A percentile compares a stretch with the other conserved stretches of the same genome.
Evolutionary conservation across 148 eudicot species (phyloP).

Genomic region (Diospyros kaki): DNA sequence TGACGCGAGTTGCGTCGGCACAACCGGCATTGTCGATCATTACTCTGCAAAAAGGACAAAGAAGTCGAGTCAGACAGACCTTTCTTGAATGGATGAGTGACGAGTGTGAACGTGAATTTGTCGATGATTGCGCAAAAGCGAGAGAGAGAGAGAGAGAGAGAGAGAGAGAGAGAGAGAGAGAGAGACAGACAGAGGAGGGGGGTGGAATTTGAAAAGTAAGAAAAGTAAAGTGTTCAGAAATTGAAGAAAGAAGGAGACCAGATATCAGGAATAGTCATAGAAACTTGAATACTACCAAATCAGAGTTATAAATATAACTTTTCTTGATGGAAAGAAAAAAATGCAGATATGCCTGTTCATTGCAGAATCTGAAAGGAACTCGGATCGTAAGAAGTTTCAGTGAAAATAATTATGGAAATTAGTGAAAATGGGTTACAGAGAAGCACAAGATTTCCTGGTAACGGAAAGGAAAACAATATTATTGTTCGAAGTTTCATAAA

Average conservation of each 20-base stretch:
- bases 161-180: too few relatives aligned
- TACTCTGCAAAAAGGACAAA: conserved; percentile 43
- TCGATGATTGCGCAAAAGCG: conserved; percentile 13
- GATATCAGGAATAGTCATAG: too few relatives aligned
- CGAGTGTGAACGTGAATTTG: conserved; percentile 5
- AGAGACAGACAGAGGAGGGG: background rate
- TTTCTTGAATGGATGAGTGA: conserved; percentile 9
- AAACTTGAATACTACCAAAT: too few relatives aligned
- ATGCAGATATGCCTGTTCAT: background rate
- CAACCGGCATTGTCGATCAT: conserved; percentile 84
- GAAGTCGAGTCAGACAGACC: background rate
- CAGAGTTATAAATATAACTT: background rate
- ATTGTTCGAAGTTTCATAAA: background rate
- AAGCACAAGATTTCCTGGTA: background rate
- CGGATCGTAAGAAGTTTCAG: background rate
- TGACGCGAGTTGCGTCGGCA: conserved; percentile 60
- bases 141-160: too few relatives aligned
- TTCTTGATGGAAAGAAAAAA: too few relatives aligned
- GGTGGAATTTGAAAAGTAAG: conserved; percentile 7
- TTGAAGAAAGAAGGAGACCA: too few relatives aligned
- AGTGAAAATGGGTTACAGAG: background rate
- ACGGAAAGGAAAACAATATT: background rate
- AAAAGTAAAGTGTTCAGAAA: background rate
- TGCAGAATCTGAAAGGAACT: background rate
- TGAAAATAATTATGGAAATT: background rate